Conservation (phyloP, 257 asterid species). For the Plectranthus barbatus region DNA sequence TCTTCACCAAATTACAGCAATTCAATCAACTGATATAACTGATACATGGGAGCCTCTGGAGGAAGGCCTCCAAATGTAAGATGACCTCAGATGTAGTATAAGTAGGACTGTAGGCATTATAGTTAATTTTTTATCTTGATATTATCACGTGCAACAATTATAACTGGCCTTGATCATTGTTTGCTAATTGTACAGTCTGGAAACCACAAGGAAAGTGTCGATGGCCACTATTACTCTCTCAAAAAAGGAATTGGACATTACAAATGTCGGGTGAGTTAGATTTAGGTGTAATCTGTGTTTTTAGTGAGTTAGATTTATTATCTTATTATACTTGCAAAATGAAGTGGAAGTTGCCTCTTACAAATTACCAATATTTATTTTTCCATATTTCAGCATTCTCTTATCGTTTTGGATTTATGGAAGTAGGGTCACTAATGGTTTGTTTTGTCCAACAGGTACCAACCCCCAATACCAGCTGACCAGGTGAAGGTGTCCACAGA, state of each 20-base stretch:
- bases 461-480: conserved; percentile 87
- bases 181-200: conserved; percentile 45
- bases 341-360: background rate
- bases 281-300: background rate
- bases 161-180: conserved; percentile 9
- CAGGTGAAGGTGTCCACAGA: conserved; percentile 73
- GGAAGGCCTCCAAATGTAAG: conserved; percentile 96
- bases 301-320: background rate
- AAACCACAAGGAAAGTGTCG: conserved; percentile 90
- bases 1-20: conserved; percentile 79
- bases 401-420: background rate
- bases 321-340: background rate
- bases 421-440: background rate
- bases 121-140: background rate
- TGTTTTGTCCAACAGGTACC: conserved; percentile 50
- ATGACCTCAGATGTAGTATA: conserved; percentile 4
- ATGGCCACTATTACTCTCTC: conserved; percentile 84
- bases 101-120: background rate
- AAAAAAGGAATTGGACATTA: conserved; percentile 54
- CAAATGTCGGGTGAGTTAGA: conserved; percentile 64
- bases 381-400: background rate
- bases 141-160: background rate
- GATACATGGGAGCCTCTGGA: conserved; percentile 99
- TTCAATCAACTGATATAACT: conserved; percentile 81
- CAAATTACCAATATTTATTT: background rate